Evolutionary conservation across 306 rosid genomes (phyloP), one percentile per base, ranked within the genome.

Genomic region (Inga laurina): DNA sequence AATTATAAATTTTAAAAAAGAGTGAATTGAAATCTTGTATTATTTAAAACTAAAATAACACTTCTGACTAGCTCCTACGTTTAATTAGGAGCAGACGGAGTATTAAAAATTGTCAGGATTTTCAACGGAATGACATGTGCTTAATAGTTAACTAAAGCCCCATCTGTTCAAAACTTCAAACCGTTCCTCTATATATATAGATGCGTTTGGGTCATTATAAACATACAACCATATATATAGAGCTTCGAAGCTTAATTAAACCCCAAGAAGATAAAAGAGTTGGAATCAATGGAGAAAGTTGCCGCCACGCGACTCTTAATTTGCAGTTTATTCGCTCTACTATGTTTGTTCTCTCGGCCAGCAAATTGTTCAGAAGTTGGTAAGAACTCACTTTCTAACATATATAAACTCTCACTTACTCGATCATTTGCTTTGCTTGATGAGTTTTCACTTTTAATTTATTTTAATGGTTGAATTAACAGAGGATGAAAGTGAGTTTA

Each of bases 401-500:
- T 49, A 14, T 49, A 49, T 39, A 39, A 39, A 39, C 48, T 45
- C 48, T 45, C 48, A 45, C 48, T 39, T 6, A 37, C 41, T 39
- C 8, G 43, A 39, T 39, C 43, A 5, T 39, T 39, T 39, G 43
- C 43, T 45, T 45, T 45, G 48, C 14, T 45, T 10, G 48, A 45
- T 10, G 11, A 44, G 13, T 44, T 45, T 45, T 45, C 48, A 45
- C 48, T 45, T 44, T 10, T 45, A 48, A 48, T 48, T 48, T 10
- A 44, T 10, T 48, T 3, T 74, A 3, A 52, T 82, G n/a, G 22
- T 5, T 52, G 52, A 11, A 52, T 52, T 62, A 45, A 70, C 82
- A 94, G 97, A 91, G 43, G 87, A 94, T 34, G 90, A 93, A 74
- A 71, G 79, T 0, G 97, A 86, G 85, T 93, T 91, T 76, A 81